Conservation (phyloP, 2,329 filamentous ascomycete genomes). For the Pseudogymnoascus sp. region DNA sequence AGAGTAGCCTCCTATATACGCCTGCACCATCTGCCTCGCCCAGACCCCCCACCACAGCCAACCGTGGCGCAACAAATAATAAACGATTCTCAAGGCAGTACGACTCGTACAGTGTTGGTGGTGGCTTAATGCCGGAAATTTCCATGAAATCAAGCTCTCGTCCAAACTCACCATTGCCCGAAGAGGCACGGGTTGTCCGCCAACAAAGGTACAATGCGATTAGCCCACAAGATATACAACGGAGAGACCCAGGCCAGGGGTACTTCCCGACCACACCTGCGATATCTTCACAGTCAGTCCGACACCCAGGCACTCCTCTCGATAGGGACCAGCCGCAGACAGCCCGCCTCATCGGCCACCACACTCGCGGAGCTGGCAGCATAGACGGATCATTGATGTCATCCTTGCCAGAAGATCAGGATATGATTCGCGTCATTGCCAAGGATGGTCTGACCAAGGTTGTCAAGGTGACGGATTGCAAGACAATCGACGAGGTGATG, state of each 20-base stretch:
- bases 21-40: conserved; percentile 57
- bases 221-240: conserved; percentile 45
- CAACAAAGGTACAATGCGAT: conserved; percentile 48
- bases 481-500: conserved; percentile 86
- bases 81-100: conserved; percentile 56
- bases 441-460: conserved; percentile 88
- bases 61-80: conserved; percentile 40
- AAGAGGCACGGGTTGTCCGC: conserved; percentile 20
- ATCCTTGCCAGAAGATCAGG: conserved; percentile 73
- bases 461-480: conserved; percentile 85
- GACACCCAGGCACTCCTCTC: conserved; percentile 51
- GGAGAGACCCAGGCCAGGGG: conserved; percentile 40
- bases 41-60: conserved; percentile 47
- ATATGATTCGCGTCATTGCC: conserved; percentile 87
- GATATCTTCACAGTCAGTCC: conserved; percentile 39
- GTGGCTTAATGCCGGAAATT: conserved; percentile 28
- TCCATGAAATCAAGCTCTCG: conserved; percentile 51
- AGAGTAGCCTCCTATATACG: conserved; percentile 48
- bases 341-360: conserved; percentile 53
- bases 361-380: conserved; percentile 73
- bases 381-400: conserved; percentile 81
- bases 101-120: conserved; percentile 14
- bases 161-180: conserved; percentile 55
- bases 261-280: conserved; percentile 46
- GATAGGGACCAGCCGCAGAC: conserved; percentile 47